Conservation (phyloP, 2,329 filamentous ascomycete genomes). For the Ophiostoma populinum region DNA sequence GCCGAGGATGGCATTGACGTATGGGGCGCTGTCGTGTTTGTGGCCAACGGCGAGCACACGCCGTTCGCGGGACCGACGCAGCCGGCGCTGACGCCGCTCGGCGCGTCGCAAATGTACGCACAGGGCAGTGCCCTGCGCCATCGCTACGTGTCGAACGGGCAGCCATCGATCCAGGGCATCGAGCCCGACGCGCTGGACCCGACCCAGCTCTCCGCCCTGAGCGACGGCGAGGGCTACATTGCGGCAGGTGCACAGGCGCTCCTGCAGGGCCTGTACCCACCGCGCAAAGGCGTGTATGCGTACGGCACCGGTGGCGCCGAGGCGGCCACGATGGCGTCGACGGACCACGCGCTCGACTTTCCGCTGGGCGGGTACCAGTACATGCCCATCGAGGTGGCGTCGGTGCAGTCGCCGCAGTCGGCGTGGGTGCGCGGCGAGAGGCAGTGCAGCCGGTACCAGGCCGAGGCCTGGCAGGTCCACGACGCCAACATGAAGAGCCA, state of each 20-base stretch:
- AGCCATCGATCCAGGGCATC: conserved; percentile 25
- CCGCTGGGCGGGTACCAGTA: conserved; percentile 71
- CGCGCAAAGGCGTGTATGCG: conserved; percentile 27
- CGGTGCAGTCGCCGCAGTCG: conserved; percentile 22
- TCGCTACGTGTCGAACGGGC: conserved; percentile 26
- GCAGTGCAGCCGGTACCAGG: conserved; percentile 22
- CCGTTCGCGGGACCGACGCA: conserved; percentile 19
- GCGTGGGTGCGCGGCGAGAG: conserved; percentile 26
- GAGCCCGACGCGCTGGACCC: conserved; percentile 29
- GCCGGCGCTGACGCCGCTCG: conserved; percentile 29
- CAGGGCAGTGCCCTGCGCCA: conserved; percentile 31
- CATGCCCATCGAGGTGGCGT: conserved; percentile 35
- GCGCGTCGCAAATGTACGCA: conserved; percentile 32
- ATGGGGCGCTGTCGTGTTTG: conserved; percentile 31
- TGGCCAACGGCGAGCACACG: conserved; percentile 36
- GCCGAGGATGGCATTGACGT: conserved; percentile 20
- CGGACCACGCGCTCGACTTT: conserved; percentile 37
- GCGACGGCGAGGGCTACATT: conserved; percentile 28
- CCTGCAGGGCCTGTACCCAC: conserved; percentile 72
- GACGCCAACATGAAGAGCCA: conserved; percentile 10
- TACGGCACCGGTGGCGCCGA: conserved; percentile 20
- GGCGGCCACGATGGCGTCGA: conserved; percentile 11
- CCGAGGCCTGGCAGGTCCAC: conserved; percentile 15
- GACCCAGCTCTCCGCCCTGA: conserved; percentile 25
- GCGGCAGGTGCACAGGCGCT: conserved; percentile 58